Evolutionary conservation across 106 monocot genomes (phyloP).

Genomic region (Alisma plantagoaquatica): DNA sequence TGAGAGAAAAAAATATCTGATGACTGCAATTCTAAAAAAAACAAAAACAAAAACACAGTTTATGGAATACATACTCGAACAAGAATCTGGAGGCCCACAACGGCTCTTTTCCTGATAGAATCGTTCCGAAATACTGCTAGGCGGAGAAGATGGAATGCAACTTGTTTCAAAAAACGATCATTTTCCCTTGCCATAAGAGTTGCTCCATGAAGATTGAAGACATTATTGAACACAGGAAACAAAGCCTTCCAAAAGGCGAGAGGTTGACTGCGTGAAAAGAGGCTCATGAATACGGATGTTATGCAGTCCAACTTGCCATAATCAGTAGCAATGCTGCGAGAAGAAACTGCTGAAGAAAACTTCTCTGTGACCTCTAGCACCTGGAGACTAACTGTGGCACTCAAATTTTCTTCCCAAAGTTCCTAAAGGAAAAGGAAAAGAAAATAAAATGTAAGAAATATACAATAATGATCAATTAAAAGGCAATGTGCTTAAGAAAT

Average conservation of each 20-base stretch:
- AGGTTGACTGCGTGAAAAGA: slow-evolving; percentile 87
- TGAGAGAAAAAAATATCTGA: too few relatives aligned
- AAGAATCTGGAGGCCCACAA: slow-evolving; percentile 88
- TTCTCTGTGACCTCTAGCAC: slow-evolving; percentile 82
- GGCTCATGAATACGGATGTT: slow-evolving; percentile 76
- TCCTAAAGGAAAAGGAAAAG: slow-evolving; percentile 52
- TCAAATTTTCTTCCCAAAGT: slow-evolving; percentile 98
- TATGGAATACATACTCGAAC: slow-evolving; percentile 50
- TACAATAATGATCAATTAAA: too few relatives aligned
- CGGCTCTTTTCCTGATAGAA: slow-evolving; percentile 80
- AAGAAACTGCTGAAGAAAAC: slow-evolving; percentile 70
- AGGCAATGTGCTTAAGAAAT: background rate
- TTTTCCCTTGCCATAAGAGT: slow-evolving; percentile 96
- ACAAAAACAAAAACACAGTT: too few relatives aligned
- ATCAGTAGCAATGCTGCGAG: slow-evolving; percentile 78
- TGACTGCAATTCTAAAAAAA: too few relatives aligned
- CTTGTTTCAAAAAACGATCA: slow-evolving; percentile 96
- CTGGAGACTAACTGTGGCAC: slow-evolving; percentile 84
- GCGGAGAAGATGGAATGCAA: slow-evolving; percentile 95
- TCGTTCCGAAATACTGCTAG: slow-evolving; percentile 97
- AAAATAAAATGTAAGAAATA: background rate
- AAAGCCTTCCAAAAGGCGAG: slow-evolving; percentile 81
- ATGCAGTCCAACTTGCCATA: slow-evolving; percentile 95
- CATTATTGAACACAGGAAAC: slow-evolving; percentile 62
- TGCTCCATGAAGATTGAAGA: slow-evolving; percentile 90